Evolutionary conservation across 352 stramenopile species (phyloP).

Genomic region (Pythium rishiriense): DNA sequence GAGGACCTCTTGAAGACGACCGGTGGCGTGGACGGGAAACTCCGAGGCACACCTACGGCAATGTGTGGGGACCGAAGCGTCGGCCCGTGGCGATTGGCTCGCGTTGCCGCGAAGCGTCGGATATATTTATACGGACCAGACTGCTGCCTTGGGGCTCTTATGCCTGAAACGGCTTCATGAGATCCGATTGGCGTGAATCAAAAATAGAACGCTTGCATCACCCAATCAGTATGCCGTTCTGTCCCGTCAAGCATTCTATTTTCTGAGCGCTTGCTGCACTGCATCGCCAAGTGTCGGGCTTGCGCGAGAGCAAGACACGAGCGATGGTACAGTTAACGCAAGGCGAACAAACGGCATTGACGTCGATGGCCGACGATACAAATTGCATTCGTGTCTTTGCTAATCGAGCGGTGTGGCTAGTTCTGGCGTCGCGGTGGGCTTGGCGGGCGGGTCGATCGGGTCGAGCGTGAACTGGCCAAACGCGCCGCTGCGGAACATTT

Average conservation of each 20-base stretch:
- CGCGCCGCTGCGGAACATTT: conserved; percentile 71
- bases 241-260: not conserved
- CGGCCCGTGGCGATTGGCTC: conserved; percentile 1
- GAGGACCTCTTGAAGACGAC: not conserved
- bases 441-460: conserved; percentile 29
- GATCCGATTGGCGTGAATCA: not conserved
- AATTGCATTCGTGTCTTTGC: not conserved
- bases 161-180: not conserved
- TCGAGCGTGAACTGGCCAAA: conserved; percentile 88
- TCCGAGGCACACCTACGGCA: not conserved
- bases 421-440: not conserved
- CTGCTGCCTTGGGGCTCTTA: not conserved
- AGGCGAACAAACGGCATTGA: not conserved
- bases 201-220: not conserved
- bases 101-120: not conserved
- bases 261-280: not conserved
- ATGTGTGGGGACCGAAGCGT: not conserved
- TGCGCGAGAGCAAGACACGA: too few relatives aligned
- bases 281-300: too few relatives aligned
- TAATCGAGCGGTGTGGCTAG: not conserved
- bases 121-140: conserved; percentile 14
- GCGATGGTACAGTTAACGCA: too few relatives aligned
- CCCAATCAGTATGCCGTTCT: not conserved
- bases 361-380: not conserved
- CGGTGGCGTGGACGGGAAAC: not conserved